Evolutionary conservation across 2,329 filamentous ascomycete species (phyloP).

Genomic region (Nothophaeocryptopus gaeumannii): DNA sequence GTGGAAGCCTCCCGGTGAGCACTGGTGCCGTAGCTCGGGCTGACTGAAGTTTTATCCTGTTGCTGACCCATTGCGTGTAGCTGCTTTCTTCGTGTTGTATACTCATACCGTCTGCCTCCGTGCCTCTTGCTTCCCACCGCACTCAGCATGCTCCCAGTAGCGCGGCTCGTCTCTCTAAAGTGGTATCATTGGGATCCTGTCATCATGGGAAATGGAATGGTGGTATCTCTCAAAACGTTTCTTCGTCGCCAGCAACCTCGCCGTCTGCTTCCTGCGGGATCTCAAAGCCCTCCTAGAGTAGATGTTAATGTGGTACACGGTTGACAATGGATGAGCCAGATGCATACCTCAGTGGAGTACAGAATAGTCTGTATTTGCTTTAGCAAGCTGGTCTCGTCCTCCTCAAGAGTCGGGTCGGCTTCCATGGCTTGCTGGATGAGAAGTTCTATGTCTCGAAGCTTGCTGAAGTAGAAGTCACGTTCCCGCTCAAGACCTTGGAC

Average conservation of each 20-base stretch:
- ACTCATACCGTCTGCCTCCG: background rate
- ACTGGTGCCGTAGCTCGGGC: too few species aligned
- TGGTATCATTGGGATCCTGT: slow-evolving; percentile 11
- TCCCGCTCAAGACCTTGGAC: slow-evolving; percentile 93
- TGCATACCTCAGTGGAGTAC: slow-evolving; percentile 81
- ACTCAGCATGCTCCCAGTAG: too few species aligned
- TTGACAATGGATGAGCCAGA: background rate
- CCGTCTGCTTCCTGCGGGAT: slow-evolving; percentile 76
- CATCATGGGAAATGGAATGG: slow-evolving; percentile 3
- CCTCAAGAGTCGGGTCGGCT: slow-evolving; percentile 86
- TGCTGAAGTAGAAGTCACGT: slow-evolving; percentile 98
- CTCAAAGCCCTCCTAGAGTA: slow-evolving; percentile 62
- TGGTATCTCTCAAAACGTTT: slow-evolving; percentile 61
- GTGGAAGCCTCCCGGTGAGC: too few species aligned
- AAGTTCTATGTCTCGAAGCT: slow-evolving; percentile 93
- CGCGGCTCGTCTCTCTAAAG: slow-evolving; percentile 7
- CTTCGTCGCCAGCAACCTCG: slow-evolving; percentile 62
- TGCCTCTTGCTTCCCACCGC: background rate
- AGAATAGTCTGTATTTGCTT: slow-evolving; percentile 96
- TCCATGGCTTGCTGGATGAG: slow-evolving; percentile 91
- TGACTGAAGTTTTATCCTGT: too few species aligned
- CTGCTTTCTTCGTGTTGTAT: too few species aligned
- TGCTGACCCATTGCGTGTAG: too few species aligned
- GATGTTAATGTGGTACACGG: slow-evolving; percentile 3
- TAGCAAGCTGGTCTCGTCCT: slow-evolving; percentile 85